These are phyloP conservation scores for Trapa incisa DNA, from an alignment of 345 rosid species.

Conservation along the genomic window DNA sequence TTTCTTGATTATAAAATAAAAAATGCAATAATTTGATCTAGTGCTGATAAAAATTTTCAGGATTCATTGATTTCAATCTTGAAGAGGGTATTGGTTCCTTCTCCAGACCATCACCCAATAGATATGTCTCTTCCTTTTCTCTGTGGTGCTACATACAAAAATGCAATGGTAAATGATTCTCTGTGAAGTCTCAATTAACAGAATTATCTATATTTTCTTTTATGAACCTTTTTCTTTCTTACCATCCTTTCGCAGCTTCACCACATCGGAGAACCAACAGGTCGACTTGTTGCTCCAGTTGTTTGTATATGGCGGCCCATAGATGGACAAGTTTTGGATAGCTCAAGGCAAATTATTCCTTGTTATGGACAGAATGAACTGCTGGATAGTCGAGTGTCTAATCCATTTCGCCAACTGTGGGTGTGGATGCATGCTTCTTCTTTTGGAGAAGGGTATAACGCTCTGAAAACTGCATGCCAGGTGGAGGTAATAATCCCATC, in stretches of 20 bases:
- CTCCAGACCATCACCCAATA: conserved; percentile 28
- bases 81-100: conserved; percentile 44
- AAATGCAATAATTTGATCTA: background rate
- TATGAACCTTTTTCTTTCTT: background rate
- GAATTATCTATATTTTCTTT: conserved; percentile 1
- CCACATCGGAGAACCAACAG: conserved; percentile 42
- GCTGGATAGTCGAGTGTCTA: background rate
- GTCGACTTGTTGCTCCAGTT: conserved; percentile 55
- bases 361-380: background rate
- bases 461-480: conserved; percentile 53
- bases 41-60: conserved; percentile 21
- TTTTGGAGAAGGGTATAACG: conserved; percentile 57
- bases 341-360: conserved; percentile 11
- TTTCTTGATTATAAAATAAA: background rate
- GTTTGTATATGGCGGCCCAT: conserved; percentile 64
- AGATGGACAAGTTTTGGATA: conserved; percentile 14
- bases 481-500: conserved; percentile 32
- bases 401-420: conserved; percentile 44
- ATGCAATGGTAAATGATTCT: conserved; percentile 47
- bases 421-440: conserved; percentile 86
- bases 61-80: conserved; percentile 45
- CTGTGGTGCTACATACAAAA: conserved; percentile 45
- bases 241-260: conserved; percentile 42
- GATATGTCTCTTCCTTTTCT: conserved; percentile 34
- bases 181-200: background rate